Conservation (phyloP, 176 grass and related monocot species). For the Pontederia paniculata region DNA sequence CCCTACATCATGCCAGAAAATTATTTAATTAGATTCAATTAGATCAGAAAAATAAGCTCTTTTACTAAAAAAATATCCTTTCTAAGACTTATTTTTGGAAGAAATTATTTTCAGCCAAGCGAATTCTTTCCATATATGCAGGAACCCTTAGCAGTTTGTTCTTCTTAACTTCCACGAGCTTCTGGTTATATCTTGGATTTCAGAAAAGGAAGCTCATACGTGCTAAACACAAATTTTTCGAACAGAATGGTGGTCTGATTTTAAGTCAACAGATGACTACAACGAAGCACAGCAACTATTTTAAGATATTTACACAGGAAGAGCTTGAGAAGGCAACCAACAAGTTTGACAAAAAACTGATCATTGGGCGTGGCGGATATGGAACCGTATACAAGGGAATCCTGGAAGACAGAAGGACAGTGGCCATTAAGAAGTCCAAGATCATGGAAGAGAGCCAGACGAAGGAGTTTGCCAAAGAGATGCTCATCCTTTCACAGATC, state of each 20-base stretch:
- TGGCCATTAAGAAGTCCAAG: slow-evolving; percentile 27
- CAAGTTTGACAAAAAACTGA: slow-evolving; percentile 35
- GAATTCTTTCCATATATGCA: slow-evolving; percentile 6
- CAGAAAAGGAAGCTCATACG: slow-evolving; percentile 39
- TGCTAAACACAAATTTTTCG: slow-evolving; percentile 41
- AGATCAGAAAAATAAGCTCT: too few species aligned
- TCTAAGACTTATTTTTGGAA: not conserved
- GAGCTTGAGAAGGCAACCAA: slow-evolving; percentile 51
- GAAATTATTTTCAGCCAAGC: too few species aligned
- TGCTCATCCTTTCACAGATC: slow-evolving; percentile 35
- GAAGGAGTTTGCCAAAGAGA: slow-evolving; percentile 26
- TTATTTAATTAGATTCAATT: too few species aligned
- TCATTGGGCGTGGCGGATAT: slow-evolving; percentile 58
- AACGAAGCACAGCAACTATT: not conserved
- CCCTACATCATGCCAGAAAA: not conserved
- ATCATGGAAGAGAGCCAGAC: slow-evolving; percentile 3
- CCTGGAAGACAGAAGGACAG: slow-evolving; percentile 20
- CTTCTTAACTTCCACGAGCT: slow-evolving; percentile 17
- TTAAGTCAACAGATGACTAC: slow-evolving; percentile 40
- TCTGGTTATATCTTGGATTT: slow-evolving; percentile 26
- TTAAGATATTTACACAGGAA: slow-evolving; percentile 47
- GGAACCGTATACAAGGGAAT: slow-evolving; percentile 65
- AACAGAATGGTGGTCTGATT: slow-evolving; percentile 55
- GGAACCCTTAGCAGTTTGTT: slow-evolving; percentile 32
- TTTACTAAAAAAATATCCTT: too few species aligned